A percentile compares a stretch with the other conserved stretches of the same genome.
Evolutionary conservation across 441 rosid species (phyloP).

Genomic region (Bocquillonia castaneifolia): DNA sequence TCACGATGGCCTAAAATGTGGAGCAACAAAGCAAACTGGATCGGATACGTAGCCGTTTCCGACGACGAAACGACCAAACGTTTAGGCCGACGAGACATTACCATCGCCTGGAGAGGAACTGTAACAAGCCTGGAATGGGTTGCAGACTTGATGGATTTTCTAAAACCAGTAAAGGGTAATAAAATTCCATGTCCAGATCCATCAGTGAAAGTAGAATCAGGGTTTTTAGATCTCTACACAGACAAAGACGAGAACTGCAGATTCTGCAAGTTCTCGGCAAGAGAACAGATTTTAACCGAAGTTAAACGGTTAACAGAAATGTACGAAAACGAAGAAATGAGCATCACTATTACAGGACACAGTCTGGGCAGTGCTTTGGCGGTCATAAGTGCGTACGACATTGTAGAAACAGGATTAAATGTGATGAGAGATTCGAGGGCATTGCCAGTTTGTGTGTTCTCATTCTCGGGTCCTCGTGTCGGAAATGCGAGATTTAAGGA

Average conservation of each 20-base stretch:
- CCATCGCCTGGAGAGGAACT: slow-evolving; percentile 64
- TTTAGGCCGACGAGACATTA: slow-evolving; percentile 68
- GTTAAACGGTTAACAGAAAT: slow-evolving; percentile 44
- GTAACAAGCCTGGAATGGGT: slow-evolving; percentile 72
- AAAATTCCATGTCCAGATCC: slow-evolving; percentile 64
- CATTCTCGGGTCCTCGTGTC: slow-evolving; percentile 76
- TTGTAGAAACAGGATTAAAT: slow-evolving; percentile 52
- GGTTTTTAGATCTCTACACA: slow-evolving; percentile 65
- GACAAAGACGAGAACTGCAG: slow-evolving; percentile 44
- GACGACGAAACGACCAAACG: slow-evolving; percentile 52
- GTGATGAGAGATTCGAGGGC: slow-evolving; percentile 36
- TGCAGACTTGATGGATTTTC: slow-evolving; percentile 53
- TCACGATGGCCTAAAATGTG: slow-evolving; percentile 62
- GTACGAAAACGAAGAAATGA: slow-evolving; percentile 53
- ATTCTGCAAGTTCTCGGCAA: slow-evolving; percentile 42
- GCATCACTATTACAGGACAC: slow-evolving; percentile 74
- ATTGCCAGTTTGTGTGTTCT: slow-evolving; percentile 52
- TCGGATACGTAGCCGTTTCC: slow-evolving; percentile 81
- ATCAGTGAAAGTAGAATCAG: slow-evolving; percentile 73
- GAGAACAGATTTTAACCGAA: slow-evolving; percentile 55
- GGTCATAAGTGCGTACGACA: slow-evolving; percentile 55
- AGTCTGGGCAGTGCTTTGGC: slow-evolving; percentile 61
- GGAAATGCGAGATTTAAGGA: slow-evolving; percentile 51
- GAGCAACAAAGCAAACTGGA: slow-evolving; percentile 69
- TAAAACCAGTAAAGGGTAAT: slow-evolving; percentile 42